A percentile compares a stretch with the other conserved stretches of the same genome.
Evolutionary conservation across 805 yeast genomes (phyloP).

Genomic region (Sugiyamaella mastotermitis): DNA sequence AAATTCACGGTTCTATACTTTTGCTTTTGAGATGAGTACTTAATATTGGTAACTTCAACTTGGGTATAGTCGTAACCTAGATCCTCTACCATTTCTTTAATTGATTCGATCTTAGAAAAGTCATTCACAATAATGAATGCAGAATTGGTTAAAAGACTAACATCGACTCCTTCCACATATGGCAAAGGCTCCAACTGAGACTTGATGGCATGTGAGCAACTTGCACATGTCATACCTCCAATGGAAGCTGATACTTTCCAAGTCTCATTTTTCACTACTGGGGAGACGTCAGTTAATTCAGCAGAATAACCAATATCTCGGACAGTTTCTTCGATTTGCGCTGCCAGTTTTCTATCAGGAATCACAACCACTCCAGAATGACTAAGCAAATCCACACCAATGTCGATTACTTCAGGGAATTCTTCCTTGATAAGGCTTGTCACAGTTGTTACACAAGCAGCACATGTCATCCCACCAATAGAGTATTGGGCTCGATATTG

Average conservation of each 20-base stretch:
- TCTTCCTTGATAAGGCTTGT: constrained; percentile 34
- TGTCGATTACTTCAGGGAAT: constrained; percentile 31
- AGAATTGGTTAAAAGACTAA: constrained; percentile 54
- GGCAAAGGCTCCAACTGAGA: constrained; percentile 38
- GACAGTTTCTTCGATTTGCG: constrained; percentile 43
- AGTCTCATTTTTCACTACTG: constrained; percentile 41
- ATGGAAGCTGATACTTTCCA: constrained; percentile 54
- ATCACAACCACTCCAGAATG: constrained; percentile 50
- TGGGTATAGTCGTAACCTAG: constrained; percentile 59
- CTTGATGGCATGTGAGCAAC: constrained; percentile 56
- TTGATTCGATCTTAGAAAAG: constrained; percentile 31
- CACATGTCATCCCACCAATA: constrained; percentile 65
- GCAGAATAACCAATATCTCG: constrained; percentile 45
- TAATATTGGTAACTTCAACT: constrained; percentile 38
- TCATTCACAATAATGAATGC: constrained; percentile 52
- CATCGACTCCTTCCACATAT: constrained; percentile 47
- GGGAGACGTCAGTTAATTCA: constrained; percentile 51
- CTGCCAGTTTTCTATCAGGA: constrained; percentile 43
- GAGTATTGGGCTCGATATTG: constrained; percentile 46
- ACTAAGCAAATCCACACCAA: constrained; percentile 46
- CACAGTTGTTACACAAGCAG: constrained; percentile 50
- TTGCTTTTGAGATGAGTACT: constrained; percentile 42
- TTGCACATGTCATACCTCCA: constrained; percentile 72
- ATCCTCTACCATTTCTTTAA: constrained; percentile 53
- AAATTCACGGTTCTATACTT: constrained; percentile 52